Evolutionary conservation across 345 rosid genomes (phyloP), one percentile per base, ranked within the genome.

Genomic region (Aethionema arabicum): DNA sequence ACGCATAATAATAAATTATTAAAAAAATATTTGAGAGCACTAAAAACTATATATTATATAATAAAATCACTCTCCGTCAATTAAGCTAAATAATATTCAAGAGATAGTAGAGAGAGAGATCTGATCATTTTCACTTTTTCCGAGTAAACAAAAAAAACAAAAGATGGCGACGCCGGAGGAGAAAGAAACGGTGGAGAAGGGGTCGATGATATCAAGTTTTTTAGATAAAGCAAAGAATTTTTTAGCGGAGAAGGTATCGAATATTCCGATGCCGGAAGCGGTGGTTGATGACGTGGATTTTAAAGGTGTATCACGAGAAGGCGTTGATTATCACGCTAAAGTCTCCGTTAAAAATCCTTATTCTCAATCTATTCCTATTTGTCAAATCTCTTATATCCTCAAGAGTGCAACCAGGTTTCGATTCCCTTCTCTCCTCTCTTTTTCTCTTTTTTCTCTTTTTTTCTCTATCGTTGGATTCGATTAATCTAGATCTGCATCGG

Each of bases 281-380:
- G 57, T 60, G 69, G 69, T 93, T 3, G 65, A 69, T 6, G 76
- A 78, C 61, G 87, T 93, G 3, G 82, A 85, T 74, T 82, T 93
- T 31, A 83, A 75, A 63, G 38, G 68, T 11, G 81, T 87, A 14
- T 77, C 73, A 68, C 83, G 82, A 4, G 79, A 79, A 72, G 74
- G 78, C 38, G 64, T 82, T 10, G 88, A 83, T 44, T 93, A 86
- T 63, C 59, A 27, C 2, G 96, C 99, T 0, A 75, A 90, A 67
- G 79, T 93, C 69, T 64, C 88, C 11, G 86, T 87, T 36, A 74
- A 62, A 52, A 93, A 90, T 54, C 99, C 99, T 30, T 90, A 93
- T 32, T 21, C 73, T 21, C 78, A 72, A 52, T 12, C 96, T 4
- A 32, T 93, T 45, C 99, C 99, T 56, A 83, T 93, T 55, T 85